phyloP scores from a whole-genome alignment of 139 green algal species.

The Limnomonas spitsbergensis region DNA sequence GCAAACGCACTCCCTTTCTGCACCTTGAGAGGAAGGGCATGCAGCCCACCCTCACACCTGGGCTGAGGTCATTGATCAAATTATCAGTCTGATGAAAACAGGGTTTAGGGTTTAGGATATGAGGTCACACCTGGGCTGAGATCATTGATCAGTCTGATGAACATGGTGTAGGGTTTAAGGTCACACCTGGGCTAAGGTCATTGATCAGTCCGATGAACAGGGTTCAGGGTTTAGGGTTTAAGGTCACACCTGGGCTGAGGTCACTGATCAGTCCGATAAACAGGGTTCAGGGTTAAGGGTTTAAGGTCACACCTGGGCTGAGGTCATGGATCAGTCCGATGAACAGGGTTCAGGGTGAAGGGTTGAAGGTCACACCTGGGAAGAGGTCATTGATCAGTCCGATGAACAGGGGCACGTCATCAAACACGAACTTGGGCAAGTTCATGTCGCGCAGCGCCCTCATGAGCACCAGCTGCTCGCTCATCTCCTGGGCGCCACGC shows the following conservation, averaged over 20 bases:
- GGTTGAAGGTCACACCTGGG: conserved; percentile 33
- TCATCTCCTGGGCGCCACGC: conserved; percentile 68
- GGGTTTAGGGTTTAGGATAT: no score
- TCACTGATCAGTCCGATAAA: no score
- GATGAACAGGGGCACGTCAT: conserved; percentile 85
- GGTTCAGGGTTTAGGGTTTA: conserved; percentile 51
- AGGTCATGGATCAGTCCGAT: conserved; percentile 74
- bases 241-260: conserved; percentile 86
- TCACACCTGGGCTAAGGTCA: conserved; percentile 87
- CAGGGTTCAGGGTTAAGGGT: conserved; percentile 33
- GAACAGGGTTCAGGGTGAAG: conserved; percentile 47
- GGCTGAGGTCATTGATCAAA: conserved; percentile 69
- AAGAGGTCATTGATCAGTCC: conserved; percentile 75
- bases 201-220: no score
- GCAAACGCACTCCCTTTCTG: no score
- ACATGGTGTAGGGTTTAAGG: conserved; percentile 82
- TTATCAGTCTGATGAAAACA: conserved; percentile 70
- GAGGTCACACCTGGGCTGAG: conserved; percentile 47
- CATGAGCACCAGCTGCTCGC: conserved; percentile 80
- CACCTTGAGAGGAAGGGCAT: no score
- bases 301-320: conserved; percentile 67
- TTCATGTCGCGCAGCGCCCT: conserved; percentile 87
- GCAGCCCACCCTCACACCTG: no score
- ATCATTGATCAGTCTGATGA: conserved; percentile 77
- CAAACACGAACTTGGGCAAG: conserved; percentile 85